Evolutionary conservation across 2,329 filamentous ascomycete genomes (phyloP).

Genomic region (Sporothrix sp.): DNA sequence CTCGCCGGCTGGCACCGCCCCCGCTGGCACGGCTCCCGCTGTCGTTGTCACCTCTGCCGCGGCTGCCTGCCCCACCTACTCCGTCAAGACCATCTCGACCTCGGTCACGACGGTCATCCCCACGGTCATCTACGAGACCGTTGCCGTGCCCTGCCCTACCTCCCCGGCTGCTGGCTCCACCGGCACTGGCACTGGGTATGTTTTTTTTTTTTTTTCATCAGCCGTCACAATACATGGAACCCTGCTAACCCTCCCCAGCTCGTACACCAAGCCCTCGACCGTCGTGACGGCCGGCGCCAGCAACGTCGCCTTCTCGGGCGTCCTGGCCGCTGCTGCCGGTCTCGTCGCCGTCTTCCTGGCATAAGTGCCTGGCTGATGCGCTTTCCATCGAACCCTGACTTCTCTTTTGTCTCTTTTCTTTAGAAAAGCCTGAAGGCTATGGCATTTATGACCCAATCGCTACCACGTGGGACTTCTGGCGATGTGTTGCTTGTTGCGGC

Average conservation of each 20-base stretch:
- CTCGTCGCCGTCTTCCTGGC: constrained; percentile 44
- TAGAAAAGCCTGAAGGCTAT: constrained; percentile 32
- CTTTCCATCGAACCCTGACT: not conserved
- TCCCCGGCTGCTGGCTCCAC: constrained; percentile 18
- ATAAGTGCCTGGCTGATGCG: constrained; percentile 30
- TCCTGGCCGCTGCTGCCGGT: constrained; percentile 46
- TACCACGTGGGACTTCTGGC: constrained; percentile 21
- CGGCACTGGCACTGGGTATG: constrained; percentile 26
- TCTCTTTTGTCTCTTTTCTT: constrained; percentile 24
- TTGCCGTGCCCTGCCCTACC: constrained; percentile 31
- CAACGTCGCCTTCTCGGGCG: constrained; percentile 42
- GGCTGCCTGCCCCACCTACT: constrained; percentile 28
- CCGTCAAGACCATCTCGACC: constrained; percentile 45
- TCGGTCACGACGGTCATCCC: constrained; percentile 46
- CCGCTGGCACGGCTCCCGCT: too few species aligned
- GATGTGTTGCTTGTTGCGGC: constrained; percentile 23
- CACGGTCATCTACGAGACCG: constrained; percentile 43
- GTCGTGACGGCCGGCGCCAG: constrained; percentile 42
- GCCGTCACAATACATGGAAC: too few species aligned
- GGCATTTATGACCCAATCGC: constrained; percentile 22
- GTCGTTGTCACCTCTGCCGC: constrained; percentile 21
- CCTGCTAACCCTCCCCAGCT: constrained; percentile 13
- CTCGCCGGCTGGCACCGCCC: not conserved
- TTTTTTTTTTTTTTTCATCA: constrained; percentile 2
- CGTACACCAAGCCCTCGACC: constrained; percentile 22